A percentile compares a stretch with the other conserved stretches of the same genome.
phyloP scores from a whole-genome alignment of 1,284 basidiomycete species.

The Ceratobasidium sp. region DNA sequence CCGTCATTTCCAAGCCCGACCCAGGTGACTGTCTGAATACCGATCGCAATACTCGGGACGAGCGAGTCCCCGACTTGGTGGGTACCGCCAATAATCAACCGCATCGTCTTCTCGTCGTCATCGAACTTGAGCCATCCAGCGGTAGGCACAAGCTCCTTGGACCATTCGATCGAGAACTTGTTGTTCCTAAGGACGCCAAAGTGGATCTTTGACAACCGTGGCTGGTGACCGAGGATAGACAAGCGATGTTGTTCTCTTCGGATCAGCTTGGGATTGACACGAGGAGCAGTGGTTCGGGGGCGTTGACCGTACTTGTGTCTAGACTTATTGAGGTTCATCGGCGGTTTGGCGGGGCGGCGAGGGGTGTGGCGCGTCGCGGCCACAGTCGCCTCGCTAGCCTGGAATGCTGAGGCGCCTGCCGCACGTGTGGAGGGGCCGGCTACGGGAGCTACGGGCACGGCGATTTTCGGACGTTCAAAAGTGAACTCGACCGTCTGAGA shows the following conservation, averaged over 20 bases:
- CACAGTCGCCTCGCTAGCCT: neutral
- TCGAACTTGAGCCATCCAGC: constrained; percentile 24
- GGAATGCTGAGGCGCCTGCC: too few species aligned
- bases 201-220: neutral
- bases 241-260: constrained; percentile 4
- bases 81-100: constrained; percentile 5
- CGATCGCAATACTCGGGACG: constrained; percentile 20
- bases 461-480: neutral
- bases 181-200: constrained; percentile 19
- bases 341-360: neutral
- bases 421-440: too few species aligned
- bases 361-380: neutral
- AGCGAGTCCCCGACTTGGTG: constrained; percentile 6
- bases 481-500: constrained; percentile 1
- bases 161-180: constrained; percentile 22
- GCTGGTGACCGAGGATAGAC: constrained; percentile 14
- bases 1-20: constrained; percentile 19
- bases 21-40: constrained; percentile 20
- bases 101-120: constrained; percentile 26
- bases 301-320: neutral
- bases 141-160: neutral
- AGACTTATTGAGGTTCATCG: constrained; percentile 2
- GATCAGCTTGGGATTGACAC: neutral
- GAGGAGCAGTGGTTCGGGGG: neutral
- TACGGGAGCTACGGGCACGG: too few species aligned